phyloP scores from a whole-genome alignment of 306 rosid species.

The Medicago lupulina region DNA sequence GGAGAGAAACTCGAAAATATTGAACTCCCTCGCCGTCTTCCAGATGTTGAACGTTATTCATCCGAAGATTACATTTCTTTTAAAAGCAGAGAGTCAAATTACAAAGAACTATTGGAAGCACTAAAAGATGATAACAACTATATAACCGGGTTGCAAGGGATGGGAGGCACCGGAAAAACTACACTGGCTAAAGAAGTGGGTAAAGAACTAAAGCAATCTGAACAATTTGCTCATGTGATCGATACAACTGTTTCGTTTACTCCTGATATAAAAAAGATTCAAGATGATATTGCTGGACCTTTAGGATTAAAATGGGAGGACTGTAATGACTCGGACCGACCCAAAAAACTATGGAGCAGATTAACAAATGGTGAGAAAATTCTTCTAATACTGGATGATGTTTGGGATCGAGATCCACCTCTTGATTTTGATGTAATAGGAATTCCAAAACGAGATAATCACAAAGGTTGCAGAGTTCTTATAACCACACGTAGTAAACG shows the following conservation, averaged over 20 bases:
- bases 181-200: conserved; percentile 30
- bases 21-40: not conserved
- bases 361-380: conserved; percentile 7
- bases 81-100: not conserved
- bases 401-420: not conserved
- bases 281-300: not conserved
- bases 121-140: not conserved
- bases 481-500: not conserved
- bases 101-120: not conserved
- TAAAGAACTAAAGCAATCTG: not conserved
- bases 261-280: not conserved
- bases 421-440: conserved; percentile 7
- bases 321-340: not conserved
- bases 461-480: conserved; percentile 17
- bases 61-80: not conserved
- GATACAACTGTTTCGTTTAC: not conserved
- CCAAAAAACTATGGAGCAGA: not conserved
- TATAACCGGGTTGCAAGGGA: conserved; percentile 1
- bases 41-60: not conserved
- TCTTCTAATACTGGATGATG: conserved; percentile 42
- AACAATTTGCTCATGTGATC: not conserved
- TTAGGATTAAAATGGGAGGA: not conserved
- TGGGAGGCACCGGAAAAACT: conserved; percentile 37
- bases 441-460: not conserved
- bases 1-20: not conserved